These are phyloP conservation scores for Peribolospora baueri DNA, from an alignment of 768 basidiomycete genomes.

Conservation along the genomic window DNA sequence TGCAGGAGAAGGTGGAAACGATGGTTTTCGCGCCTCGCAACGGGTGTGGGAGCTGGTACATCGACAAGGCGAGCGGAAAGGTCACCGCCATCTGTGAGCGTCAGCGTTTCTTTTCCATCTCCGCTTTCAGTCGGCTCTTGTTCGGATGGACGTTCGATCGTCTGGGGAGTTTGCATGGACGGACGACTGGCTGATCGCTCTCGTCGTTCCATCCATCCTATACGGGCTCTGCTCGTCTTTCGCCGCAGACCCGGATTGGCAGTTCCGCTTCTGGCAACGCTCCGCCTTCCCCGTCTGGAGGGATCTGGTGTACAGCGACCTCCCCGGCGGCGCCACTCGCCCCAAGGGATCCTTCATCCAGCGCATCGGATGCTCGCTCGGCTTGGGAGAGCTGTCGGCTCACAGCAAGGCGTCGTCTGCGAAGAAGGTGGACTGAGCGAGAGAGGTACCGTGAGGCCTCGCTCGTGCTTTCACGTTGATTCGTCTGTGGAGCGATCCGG, in stretches of 20 bases:
- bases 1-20: conserved; percentile 10
- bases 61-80: not conserved
- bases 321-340: no score
- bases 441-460: no score
- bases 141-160: no score
- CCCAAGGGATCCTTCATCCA: no score
- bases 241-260: conserved; percentile 1
- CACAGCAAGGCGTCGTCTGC: no score
- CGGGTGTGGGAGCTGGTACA: not conserved
- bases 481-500: no score
- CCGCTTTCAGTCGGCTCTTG: not conserved
- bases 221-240: no score
- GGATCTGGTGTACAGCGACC: not conserved
- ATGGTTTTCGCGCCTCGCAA: conserved; percentile 10
- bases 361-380: no score
- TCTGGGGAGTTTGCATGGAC: not conserved
- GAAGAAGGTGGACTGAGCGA: no score
- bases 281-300: not conserved
- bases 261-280: conserved; percentile 3
- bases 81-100: no score
- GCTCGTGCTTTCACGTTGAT: no score
- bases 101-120: not conserved
- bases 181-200: not conserved
- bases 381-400: no score
- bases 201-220: not conserved